Conservation (phyloP, 2,329 filamentous ascomycete species). For the Sporothrix phasma region DNA sequence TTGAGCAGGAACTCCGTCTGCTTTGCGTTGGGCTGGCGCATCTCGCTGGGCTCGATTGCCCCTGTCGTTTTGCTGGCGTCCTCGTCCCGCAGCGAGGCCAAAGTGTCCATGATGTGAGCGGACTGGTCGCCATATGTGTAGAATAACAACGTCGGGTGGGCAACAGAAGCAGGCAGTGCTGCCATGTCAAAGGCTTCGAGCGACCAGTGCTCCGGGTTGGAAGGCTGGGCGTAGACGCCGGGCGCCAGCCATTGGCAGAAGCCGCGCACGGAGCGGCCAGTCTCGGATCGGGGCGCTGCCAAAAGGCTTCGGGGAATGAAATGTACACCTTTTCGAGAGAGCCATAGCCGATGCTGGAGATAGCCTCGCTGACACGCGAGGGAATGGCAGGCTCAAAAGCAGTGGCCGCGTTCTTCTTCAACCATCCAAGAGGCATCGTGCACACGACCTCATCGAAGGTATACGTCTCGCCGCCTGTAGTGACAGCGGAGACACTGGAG, state of each 20-base stretch:
- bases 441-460: conserved; percentile 60
- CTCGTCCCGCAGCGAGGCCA: conserved; percentile 29
- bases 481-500: conserved; percentile 34
- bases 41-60: conserved; percentile 10
- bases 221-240: conserved; percentile 46
- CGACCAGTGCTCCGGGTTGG: conserved; percentile 57
- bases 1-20: conserved; percentile 46
- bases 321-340: conserved; percentile 56
- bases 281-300: conserved; percentile 40
- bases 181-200: conserved; percentile 71
- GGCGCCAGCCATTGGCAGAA: conserved; percentile 72
- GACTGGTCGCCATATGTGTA: conserved; percentile 62
- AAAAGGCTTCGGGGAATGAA: conserved; percentile 67
- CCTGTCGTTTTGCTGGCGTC: neutral
- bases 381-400: conserved; percentile 54
- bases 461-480: conserved; percentile 34
- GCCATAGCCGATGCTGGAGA: conserved; percentile 57
- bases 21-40: conserved; percentile 30
- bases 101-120: conserved; percentile 38
- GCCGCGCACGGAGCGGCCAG: conserved; percentile 41
- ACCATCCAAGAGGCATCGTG: conserved; percentile 59
- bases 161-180: conserved; percentile 44
- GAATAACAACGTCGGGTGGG: conserved; percentile 78
- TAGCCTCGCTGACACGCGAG: conserved; percentile 45
- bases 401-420: conserved; percentile 46